A percentile compares a stretch with the other conserved stretches of the same genome.
Conservation (phyloP, 148 eudicot species). For the Amaranthus cruentus region DNA sequence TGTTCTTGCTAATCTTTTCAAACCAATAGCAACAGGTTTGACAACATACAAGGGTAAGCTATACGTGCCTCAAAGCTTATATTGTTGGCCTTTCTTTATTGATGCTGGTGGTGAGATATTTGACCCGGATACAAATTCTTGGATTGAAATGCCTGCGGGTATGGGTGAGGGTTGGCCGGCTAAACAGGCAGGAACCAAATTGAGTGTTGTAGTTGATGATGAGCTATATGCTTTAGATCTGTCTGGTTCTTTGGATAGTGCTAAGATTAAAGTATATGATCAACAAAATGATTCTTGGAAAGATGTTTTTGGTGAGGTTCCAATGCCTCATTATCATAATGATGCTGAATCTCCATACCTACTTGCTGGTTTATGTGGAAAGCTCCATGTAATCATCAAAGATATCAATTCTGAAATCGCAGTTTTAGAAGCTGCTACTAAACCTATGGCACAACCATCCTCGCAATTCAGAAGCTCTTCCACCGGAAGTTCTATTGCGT, state of each 20-base stretch:
- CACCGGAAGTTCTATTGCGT: constrained; percentile 25
- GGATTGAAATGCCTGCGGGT: constrained; percentile 92
- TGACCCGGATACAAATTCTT: constrained; percentile 75
- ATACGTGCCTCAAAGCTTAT: constrained; percentile 90
- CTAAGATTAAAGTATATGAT: constrained; percentile 74
- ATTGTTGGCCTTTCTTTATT: constrained; percentile 96
- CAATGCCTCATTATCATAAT: constrained; percentile 26
- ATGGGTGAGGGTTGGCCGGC: constrained; percentile 99
- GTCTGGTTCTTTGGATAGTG: constrained; percentile 66
- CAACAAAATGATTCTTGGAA: constrained; percentile 74
- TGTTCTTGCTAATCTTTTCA: constrained; percentile 73
- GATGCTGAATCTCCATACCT: constrained; percentile 75
- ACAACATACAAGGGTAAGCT: constrained; percentile 78
- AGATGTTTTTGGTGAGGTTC: constrained; percentile 31
- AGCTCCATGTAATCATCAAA: constrained; percentile 86
- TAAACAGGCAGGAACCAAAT: constrained; percentile 91
- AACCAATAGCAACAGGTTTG: constrained; percentile 96
- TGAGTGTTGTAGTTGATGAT: constrained; percentile 70
- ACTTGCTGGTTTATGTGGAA: constrained; percentile 68
- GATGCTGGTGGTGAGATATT: constrained; percentile 97
- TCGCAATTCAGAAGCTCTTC: constrained; percentile 24
- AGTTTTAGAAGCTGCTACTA: constrained; percentile 56
- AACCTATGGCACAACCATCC: constrained; percentile 8
- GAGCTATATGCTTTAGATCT: constrained; percentile 84
- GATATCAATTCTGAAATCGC: constrained; percentile 49